Base-by-base conservation (phyloP, 345 rosid species). In the Mallotus nudiflorus region DNA sequence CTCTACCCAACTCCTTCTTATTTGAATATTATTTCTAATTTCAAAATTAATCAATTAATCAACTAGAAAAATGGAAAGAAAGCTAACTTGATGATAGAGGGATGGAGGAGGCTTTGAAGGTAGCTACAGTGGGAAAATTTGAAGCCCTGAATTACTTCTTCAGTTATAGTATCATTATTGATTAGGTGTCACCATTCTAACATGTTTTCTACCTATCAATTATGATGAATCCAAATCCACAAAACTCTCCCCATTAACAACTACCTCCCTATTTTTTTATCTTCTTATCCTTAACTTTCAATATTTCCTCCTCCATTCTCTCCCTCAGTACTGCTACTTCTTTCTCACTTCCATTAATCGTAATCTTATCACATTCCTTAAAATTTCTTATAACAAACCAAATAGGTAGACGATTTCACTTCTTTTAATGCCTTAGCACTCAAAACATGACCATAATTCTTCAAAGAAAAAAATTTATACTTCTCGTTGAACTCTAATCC, bases 381-480 rank as follows among this genome's bases (percentile, higher is more conserved):
- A n/a, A 85, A 90, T 66, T 86, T 96, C 81, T 80, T 74, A 13
- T 91, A 96, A 68, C 99, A 95, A 63, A 95, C 93, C 85, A 95
- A 77, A 67, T 98, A 95, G 5, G 92, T 75, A 0, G 90, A 87
- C 18, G 96, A 89, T 78, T 90, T 95, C 65, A 95, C 94, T 76
- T 90, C 97, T 77, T 90, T 92, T 86, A 92, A 76, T 1, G 97
- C 98, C 81, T 95, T 95, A 3, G 92, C 75, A 69, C 99, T 95
- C 88, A 95, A 62, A 66, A 95, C 97, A 72, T 95, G 98, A 40
- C 98, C 99, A 10, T 98, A 95, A 39, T 78, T 83, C 70, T 79
- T 88, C 82, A 96, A 48, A 0, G 89, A 86, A 25, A 84, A 86
- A 81, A 92, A 96, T 76, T 78, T 96, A 28, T 86, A 87, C 82